A percentile compares a stretch with the other conserved stretches of the same genome.
phyloP scores from a whole-genome alignment of 2,329 filamentous ascomycete species.

The Cordyceps tenuipes region DNA sequence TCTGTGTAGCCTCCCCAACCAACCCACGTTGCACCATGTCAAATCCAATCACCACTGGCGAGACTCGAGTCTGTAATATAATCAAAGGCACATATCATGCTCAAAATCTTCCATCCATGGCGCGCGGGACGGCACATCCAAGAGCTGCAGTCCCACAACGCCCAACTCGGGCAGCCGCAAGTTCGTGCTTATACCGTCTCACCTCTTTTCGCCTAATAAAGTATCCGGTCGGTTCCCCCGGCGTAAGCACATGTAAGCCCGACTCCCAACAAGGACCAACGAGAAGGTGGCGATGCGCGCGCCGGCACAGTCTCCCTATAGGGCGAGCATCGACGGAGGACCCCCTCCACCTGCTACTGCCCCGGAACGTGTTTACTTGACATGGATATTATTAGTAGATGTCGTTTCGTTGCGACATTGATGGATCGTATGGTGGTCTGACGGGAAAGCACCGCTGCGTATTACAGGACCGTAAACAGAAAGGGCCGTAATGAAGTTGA shows the following conservation, averaged over 20 bases:
- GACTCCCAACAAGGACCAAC: not conserved
- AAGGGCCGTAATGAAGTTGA: not conserved
- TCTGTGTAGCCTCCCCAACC: too few species aligned
- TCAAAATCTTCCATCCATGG: not conserved
- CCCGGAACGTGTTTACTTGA: not conserved
- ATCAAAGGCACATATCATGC: too few species aligned
- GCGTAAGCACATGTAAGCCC: constrained; percentile 9
- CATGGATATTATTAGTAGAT: not conserved
- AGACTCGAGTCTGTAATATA: too few species aligned
- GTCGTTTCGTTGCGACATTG: not conserved
- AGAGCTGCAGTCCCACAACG: not conserved
- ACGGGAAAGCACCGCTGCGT: not conserved
- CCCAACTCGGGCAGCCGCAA: not conserved
- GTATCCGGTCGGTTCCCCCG: not conserved
- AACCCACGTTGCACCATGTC: too few species aligned
- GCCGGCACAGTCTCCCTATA: not conserved
- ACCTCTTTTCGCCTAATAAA: constrained; percentile 5
- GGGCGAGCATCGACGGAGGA: not conserved
- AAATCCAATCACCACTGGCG: too few species aligned
- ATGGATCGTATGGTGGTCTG: not conserved
- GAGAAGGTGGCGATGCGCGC: not conserved
- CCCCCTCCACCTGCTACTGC: not conserved
- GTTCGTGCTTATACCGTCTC: constrained; percentile 12
- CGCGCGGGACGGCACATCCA: not conserved
- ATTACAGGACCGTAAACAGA: not conserved